Evolutionary conservation across 805 yeast genomes (phyloP).

Genomic region (Cyberlindnera petersonii): DNA sequence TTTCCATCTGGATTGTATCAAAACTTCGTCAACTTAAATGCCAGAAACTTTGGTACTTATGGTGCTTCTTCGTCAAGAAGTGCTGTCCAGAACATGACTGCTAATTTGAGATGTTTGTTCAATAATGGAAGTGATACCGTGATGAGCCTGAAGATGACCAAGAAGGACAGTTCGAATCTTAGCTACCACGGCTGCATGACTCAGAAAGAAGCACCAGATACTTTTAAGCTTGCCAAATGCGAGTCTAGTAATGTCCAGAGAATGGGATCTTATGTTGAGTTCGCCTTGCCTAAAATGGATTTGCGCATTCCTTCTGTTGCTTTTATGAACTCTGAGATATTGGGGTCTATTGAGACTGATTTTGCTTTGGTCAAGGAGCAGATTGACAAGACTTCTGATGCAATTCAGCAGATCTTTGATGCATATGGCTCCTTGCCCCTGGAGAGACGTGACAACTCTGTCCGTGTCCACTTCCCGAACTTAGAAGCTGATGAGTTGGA

Average conservation of each 20-base stretch:
- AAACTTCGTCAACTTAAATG: slow-evolving; percentile 33
- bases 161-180: slow-evolving; percentile 14
- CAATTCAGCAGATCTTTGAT: slow-evolving; percentile 43
- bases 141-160: slow-evolving; percentile 17
- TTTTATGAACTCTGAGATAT: slow-evolving; percentile 42
- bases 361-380: slow-evolving; percentile 36
- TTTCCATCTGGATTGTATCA: slow-evolving; percentile 33
- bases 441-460: slow-evolving; percentile 38
- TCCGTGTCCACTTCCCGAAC: slow-evolving; percentile 69
- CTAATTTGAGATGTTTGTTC: slow-evolving; percentile 39
- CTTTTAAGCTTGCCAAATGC: slow-evolving; percentile 33
- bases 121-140: slow-evolving; percentile 31
- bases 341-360: slow-evolving; percentile 36
- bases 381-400: slow-evolving; percentile 40
- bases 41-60: slow-evolving; percentile 37
- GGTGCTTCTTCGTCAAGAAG: slow-evolving; percentile 43
- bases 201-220: slow-evolving; percentile 29
- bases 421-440: slow-evolving; percentile 64
- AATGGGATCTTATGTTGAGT: slow-evolving; percentile 55
- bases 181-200: slow-evolving; percentile 25
- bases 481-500: slow-evolving; percentile 58
- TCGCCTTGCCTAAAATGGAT: slow-evolving; percentile 41
- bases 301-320: slow-evolving; percentile 36
- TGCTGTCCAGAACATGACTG: slow-evolving; percentile 55
- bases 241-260: slow-evolving; percentile 29